Base-by-base conservation (phyloP, 345 rosid species). In the Mercurialis annua region DNA sequence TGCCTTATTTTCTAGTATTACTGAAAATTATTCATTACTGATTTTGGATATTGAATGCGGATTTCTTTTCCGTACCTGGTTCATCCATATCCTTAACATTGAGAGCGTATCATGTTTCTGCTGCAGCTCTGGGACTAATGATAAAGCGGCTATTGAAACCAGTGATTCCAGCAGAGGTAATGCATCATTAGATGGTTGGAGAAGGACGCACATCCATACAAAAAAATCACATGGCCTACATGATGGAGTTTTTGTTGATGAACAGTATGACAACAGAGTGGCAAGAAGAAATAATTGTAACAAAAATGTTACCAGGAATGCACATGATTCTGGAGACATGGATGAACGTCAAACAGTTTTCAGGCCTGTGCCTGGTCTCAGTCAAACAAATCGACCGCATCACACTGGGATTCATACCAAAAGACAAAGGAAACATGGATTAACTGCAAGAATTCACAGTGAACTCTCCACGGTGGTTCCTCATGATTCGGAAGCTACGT, bases 181-280 rank as follows among this genome's bases (percentile, higher is more conserved):
- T 66, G 47, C 29, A 59, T 47, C 51, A 36, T 42, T 68, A 62
- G 77, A 78, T 73, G 83, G 86, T 38, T 94, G 99, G 96, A 80
- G 87, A 85, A 82, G 83, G 70, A 84, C 77, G 1, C 75, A 33
- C 47, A 73, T 54, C 78, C 63, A 60, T 62, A 54, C 66, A 20
- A 76, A 50, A 76, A 59, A 60, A 67, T 17, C 11, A 60, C 66
- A 50, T 48, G 59, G 40, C 10, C 20, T 48, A 43, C 47, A 54
- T 62, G 62, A 27, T 46, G 75, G 68, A 67, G 71, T 59, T 63
- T 56, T 59, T 62, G 66, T 50, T 51, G 73, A 40, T 60, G 62
- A 64, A 64, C 76, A 34, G 18, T 76, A 52, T 49, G 79, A 58
- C 69, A 72, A 36, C 57, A 65, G 68, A 47, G 54, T 47, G 23